Evolutionary conservation across 2,329 filamentous ascomycete genomes (phyloP).

Genomic region (Venturia carpophila): DNA sequence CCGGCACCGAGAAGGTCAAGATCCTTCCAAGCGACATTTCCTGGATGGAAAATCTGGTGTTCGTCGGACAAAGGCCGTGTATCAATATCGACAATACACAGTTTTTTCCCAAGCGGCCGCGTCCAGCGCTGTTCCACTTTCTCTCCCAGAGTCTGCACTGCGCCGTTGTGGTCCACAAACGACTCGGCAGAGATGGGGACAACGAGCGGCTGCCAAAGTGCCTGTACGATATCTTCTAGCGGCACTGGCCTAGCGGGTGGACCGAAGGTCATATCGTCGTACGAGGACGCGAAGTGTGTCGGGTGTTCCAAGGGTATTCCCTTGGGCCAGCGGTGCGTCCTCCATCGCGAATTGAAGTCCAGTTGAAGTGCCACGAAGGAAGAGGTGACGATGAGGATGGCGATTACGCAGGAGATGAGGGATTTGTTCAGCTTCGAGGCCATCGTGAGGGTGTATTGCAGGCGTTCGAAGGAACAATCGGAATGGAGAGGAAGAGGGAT

Average conservation of each 20-base stretch:
- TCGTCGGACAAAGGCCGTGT: constrained; percentile 21
- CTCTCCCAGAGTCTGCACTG: background rate
- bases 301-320: background rate
- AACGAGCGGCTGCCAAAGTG: constrained; percentile 14
- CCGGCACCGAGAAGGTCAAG: constrained; percentile 31
- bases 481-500: background rate
- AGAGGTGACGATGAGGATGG: constrained; percentile 7
- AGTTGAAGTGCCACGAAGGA: background rate
- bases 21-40: constrained; percentile 18
- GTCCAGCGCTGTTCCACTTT: constrained; percentile 22
- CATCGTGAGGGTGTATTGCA: background rate
- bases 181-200: constrained; percentile 5
- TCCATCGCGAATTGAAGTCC: background rate
- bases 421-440: background rate
- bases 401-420: background rate
- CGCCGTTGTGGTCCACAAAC: constrained; percentile 10
- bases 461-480: background rate
- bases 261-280: background rate
- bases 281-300: background rate
- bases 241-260: background rate
- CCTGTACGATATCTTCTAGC: constrained; percentile 7
- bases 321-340: background rate
- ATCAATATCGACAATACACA: constrained; percentile 29
- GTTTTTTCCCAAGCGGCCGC: constrained; percentile 23
- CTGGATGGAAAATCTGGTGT: constrained; percentile 20